phyloP scores from a whole-genome alignment of 352 stramenopile genomes.

The Globisporangium paroecandrum region DNA sequence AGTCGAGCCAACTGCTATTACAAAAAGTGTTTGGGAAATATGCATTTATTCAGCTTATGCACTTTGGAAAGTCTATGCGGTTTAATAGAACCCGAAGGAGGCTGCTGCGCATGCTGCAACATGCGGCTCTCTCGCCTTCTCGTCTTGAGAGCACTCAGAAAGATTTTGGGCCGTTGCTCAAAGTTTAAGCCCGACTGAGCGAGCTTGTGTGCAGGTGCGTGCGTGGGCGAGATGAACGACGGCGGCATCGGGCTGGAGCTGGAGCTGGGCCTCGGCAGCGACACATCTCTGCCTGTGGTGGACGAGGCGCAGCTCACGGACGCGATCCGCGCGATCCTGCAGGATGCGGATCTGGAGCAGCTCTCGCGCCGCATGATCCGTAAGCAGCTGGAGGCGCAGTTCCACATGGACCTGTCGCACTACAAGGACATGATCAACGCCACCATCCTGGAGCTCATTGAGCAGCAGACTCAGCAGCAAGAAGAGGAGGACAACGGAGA shows the following conservation, averaged over 20 bases:
- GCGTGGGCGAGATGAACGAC: slow-evolving; percentile 48
- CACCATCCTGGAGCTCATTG: slow-evolving; percentile 77
- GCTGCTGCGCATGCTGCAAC: no score
- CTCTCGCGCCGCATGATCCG: slow-evolving; percentile 85
- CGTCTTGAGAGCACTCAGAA: no score
- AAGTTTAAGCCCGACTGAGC: background rate
- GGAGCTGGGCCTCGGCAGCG: slow-evolving; percentile 49
- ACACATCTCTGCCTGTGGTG: slow-evolving; percentile 34
- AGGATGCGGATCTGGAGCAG: slow-evolving; percentile 79
- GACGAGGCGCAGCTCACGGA: slow-evolving; percentile 61
- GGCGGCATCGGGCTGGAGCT: slow-evolving; percentile 46
- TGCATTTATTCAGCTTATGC: no score
- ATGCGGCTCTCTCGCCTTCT: no score
- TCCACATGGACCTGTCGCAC: slow-evolving; percentile 67
- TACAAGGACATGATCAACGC: slow-evolving; percentile 86
- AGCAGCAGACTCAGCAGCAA: slow-evolving; percentile 69
- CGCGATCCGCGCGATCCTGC: slow-evolving; percentile 75
- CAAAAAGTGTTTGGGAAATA: no score
- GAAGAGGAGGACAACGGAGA: slow-evolving; percentile 48
- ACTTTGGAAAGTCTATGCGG: no score
- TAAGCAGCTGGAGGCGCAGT: slow-evolving; percentile 80
- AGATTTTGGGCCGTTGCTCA: no score
- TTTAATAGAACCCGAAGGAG: no score
- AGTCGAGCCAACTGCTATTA: no score
- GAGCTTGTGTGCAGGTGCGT: background rate